Base-by-base conservation (phyloP, 768 basidiomycete species). In the Termitomyces sp. region DNA sequence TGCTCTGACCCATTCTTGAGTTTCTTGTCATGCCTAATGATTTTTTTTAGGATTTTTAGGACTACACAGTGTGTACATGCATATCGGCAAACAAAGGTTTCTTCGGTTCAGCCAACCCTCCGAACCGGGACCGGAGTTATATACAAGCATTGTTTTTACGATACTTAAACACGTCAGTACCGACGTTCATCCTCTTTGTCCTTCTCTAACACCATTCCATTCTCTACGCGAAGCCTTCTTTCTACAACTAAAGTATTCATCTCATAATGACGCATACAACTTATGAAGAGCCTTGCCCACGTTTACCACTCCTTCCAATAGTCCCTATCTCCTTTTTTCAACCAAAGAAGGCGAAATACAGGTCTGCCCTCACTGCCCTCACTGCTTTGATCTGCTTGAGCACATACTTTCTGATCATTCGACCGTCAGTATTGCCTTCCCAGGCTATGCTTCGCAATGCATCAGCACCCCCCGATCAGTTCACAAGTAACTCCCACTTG, bases 281-380 rank as follows among this genome's bases (percentile, higher is more conserved):
- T 46, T 73, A 76, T 48, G 69, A 75, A 5, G 61, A 70, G 22
- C 53, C 44, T 37, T 55, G 31, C 24, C 49, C 48, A 58, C 61
- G 44, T 54, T 62, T 53, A 52, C 53, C 55, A 49, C 63, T 60
- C 57, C 62, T 47, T 47, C 65, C 46, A 59, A 54, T 26, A 9
- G 37, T 50, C 24, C 57, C 64, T 44, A 41, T 68, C 50, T 60
- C 67, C 37, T 62, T 76, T 32, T 46, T 74, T 29, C 68, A 76
- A 36, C 74, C 76, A 14, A 70, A 78, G 61, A 84, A 83, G 64
- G 63, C 74, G 27, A 81, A 77, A 63, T 77, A 82, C 44, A 76
- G 82, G 55, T 78, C 82, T 4, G 79, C 81, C 3, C 68, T 86
- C 60, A 53, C 87, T 62, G 81, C 80, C 9, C 76, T 88, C 64